Percentiles rank a stretch among this genome's conserved stretches.
Evolutionary conservation across 768 basidiomycete genomes (phyloP).

Genomic region (Tephrocybe sp.): DNA sequence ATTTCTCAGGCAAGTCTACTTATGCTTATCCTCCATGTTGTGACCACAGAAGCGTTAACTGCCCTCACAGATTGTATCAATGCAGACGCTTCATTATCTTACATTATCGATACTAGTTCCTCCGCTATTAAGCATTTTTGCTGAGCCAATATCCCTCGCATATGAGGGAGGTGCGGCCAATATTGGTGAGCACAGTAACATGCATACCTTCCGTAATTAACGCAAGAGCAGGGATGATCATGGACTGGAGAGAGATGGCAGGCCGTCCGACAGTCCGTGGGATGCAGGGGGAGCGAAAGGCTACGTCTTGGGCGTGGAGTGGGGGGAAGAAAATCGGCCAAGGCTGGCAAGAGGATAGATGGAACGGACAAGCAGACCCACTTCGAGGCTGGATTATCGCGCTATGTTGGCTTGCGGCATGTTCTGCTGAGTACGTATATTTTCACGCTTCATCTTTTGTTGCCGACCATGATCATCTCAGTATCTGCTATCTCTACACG

Average conservation of each 20-base stretch:
- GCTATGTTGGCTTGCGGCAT: constrained; percentile 80
- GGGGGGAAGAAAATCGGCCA: constrained; percentile 73
- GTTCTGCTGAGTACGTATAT: constrained; percentile 75
- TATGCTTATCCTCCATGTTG: neutral
- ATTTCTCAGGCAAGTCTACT: constrained; percentile 70
- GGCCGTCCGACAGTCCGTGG: constrained; percentile 74
- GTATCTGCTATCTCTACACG: constrained; percentile 79
- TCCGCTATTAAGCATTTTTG: constrained; percentile 71
- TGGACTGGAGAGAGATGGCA: constrained; percentile 98
- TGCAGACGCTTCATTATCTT: constrained; percentile 94
- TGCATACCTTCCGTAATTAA: neutral
- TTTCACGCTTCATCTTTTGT: neutral
- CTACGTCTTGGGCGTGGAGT: constrained; percentile 72
- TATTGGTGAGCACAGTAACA: constrained; percentile 49
- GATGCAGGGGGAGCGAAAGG: constrained; percentile 63
- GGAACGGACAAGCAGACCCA: constrained; percentile 73
- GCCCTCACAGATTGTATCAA: constrained; percentile 75
- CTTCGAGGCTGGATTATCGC: constrained; percentile 90
- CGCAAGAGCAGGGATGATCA: constrained; percentile 65
- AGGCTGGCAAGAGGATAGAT: constrained; percentile 49
- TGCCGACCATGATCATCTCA: constrained; percentile 16
- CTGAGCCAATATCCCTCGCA: constrained; percentile 63
- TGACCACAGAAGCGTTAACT: neutral
- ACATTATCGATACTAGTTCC: constrained; percentile 82
- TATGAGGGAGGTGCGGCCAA: constrained; percentile 81